These are phyloP conservation scores for Nitzschia sp. DNA, from an alignment of 108 stramenopile genomes.

Conservation along the genomic window DNA sequence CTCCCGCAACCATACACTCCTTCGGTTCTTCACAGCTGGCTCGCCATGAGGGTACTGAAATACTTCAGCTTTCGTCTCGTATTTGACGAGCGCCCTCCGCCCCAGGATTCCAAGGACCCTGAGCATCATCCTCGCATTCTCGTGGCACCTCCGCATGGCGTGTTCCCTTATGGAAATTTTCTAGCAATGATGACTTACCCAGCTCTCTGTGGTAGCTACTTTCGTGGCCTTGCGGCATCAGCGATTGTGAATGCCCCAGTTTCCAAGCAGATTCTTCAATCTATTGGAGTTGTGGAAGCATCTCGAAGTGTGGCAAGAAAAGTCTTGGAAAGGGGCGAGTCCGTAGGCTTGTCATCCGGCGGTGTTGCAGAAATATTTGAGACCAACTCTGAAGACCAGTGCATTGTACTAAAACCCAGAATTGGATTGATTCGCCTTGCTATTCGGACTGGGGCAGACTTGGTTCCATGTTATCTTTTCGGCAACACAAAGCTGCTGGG, in stretches of 20 bases:
- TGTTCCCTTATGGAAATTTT: conserved; percentile 48
- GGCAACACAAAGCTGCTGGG: conserved; percentile 48
- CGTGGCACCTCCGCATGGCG: conserved; percentile 46
- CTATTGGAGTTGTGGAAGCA: conserved; percentile 41
- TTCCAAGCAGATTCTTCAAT: conserved; percentile 47
- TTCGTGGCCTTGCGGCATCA: conserved; percentile 36
- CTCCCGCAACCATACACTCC: conserved; percentile 39
- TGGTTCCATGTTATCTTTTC: conserved; percentile 54
- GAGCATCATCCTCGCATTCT: conserved; percentile 30
- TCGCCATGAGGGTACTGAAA: conserved; percentile 30
- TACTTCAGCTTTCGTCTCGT: conserved; percentile 46
- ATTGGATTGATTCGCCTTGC: conserved; percentile 56
- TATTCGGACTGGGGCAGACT: conserved; percentile 50
- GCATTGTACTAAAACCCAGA: conserved; percentile 36
- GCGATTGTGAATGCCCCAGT: conserved; percentile 39
- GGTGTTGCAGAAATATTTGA: conserved; percentile 57
- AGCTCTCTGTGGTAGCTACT: conserved; percentile 20
- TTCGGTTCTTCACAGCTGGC: conserved; percentile 26
- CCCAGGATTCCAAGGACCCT: neutral
- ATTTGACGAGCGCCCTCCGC: conserved; percentile 16
- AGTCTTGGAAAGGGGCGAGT: conserved; percentile 22
- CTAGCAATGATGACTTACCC: conserved; percentile 36
- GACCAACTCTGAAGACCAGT: conserved; percentile 36
- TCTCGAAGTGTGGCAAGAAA: conserved; percentile 32
- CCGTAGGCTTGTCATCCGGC: conserved; percentile 44